Evolutionary conservation across 2,329 filamentous ascomycete species (phyloP), one percentile per base, ranked within the genome.

Genomic region (Hypoxylon sp.): DNA sequence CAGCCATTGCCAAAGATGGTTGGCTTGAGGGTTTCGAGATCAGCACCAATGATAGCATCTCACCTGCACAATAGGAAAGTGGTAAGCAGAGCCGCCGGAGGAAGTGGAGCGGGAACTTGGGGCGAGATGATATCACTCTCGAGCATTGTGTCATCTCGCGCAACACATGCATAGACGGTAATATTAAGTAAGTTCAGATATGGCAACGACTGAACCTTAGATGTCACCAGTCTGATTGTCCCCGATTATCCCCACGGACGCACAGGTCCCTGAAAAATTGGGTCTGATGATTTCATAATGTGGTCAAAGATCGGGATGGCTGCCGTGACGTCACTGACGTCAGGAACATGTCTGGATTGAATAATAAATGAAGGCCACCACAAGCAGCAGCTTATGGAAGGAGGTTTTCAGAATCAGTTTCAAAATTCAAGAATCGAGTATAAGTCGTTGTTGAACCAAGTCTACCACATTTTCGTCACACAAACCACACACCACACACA

Each of bases 281-380:
- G 67, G 61, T 20, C 49, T 32, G 36, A 71, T 74, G 72, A 75
- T 73, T 71, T 73, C 72, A 75, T 71, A 50, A 71, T 72, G 67
- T 48, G 45, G 30, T 72, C 62, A 69, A n/a, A 58, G 11, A 67
- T 65, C 46, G 30, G 55, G 55, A 67, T 58, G 26, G n/a, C 8
- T 2, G 4, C 36, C 20, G 69, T 73, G 70, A 72, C 65, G 65
- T 71, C 65, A 61, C 32, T 57, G 54, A 64, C 60, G 54, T 60
- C 56, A 61, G 14, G 44, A 28, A 55, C 14, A 44, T 40, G 52
- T 59, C 9, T 53, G 36, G 48, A 54, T 53, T 46, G 46, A 53
- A 65, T 64, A 59, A 61, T 64, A 53, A 58, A 65, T 48, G 44
- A 22, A 50, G 44, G 55, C 33, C 38, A 38, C 9, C 2, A 9